A percentile compares a stretch with the other conserved stretches of the same genome.
Evolutionary conservation across 768 basidiomycete genomes (phyloP).

Genomic region (Tulasnella calospora): DNA sequence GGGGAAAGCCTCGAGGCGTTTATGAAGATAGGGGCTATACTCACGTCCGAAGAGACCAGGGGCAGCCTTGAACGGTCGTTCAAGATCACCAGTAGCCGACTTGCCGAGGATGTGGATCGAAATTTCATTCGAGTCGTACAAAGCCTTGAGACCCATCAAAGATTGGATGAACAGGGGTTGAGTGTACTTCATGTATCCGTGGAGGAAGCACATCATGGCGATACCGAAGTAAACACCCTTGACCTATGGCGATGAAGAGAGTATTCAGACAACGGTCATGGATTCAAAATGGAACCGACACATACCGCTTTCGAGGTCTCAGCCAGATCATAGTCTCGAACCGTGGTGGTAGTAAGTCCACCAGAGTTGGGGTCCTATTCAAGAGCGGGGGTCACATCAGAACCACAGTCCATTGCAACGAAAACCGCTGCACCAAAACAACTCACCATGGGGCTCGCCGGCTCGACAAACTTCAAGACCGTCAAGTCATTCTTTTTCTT

Average conservation of each 20-base stretch:
- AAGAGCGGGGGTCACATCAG: constrained; percentile 13
- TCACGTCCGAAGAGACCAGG: constrained; percentile 67
- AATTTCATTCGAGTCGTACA: constrained; percentile 82
- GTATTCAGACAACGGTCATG: background rate
- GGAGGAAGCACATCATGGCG: constrained; percentile 88
- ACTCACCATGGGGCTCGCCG: constrained; percentile 67
- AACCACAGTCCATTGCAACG: background rate
- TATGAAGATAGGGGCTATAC: constrained; percentile 30
- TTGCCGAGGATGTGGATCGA: constrained; percentile 77
- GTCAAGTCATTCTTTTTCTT: constrained; percentile 94
- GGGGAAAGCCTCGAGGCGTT: background rate
- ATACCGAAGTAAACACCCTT: constrained; percentile 57
- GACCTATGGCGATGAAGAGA: constrained; percentile 32
- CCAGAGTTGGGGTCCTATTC: constrained; percentile 58
- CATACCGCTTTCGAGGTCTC: constrained; percentile 67
- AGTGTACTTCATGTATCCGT: constrained; percentile 90
- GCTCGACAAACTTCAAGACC: constrained; percentile 88
- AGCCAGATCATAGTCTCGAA: constrained; percentile 86
- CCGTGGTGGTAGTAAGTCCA: constrained; percentile 81
- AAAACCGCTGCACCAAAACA: background rate
- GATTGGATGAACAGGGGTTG: constrained; percentile 94
- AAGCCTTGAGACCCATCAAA: constrained; percentile 88
- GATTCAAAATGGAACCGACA: constrained; percentile 39
- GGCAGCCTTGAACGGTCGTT: constrained; percentile 78
- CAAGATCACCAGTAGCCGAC: constrained; percentile 76